Conservation (phyloP, 495 filamentous ascomycete species). For the Aspergillus egyptiacus region DNA sequence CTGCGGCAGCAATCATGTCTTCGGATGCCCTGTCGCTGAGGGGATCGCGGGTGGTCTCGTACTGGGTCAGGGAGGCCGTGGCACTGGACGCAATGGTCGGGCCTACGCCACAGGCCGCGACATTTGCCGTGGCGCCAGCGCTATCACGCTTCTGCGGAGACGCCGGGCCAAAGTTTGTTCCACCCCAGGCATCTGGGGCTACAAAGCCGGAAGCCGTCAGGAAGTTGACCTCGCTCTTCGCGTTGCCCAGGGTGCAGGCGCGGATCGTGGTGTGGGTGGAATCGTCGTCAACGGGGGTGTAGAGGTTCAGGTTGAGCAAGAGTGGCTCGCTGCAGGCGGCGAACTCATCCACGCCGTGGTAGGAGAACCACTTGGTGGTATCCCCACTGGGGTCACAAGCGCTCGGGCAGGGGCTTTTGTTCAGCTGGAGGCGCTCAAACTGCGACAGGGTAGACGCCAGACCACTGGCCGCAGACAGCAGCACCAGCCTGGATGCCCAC, state of each 20-base stretch:
- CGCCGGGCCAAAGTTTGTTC: neutral
- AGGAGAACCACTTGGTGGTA: neutral
- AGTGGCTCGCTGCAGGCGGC: neutral
- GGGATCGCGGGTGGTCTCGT: neutral
- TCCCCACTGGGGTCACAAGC: neutral
- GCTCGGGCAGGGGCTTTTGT: neutral
- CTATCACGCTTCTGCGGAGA: neutral
- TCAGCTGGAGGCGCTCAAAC: neutral
- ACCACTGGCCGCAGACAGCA: neutral
- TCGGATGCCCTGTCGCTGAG: neutral
- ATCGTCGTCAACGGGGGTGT: neutral
- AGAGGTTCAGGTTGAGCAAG: neutral
- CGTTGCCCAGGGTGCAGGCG: neutral
- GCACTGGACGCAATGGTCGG: neutral
- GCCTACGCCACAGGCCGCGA: neutral
- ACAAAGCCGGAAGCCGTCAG: neutral
- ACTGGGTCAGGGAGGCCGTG: neutral
- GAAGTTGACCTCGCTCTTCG: neutral
- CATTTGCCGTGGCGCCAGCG: neutral
- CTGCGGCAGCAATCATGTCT: neutral
- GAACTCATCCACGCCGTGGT: neutral
- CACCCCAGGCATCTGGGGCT: neutral
- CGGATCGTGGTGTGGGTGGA: neutral
- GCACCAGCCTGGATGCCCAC: neutral
- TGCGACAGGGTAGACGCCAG: neutral